These are phyloP conservation scores for Kwoniella sp. DNA, from an alignment of 768 basidiomycete species.

Conservation along the genomic window DNA sequence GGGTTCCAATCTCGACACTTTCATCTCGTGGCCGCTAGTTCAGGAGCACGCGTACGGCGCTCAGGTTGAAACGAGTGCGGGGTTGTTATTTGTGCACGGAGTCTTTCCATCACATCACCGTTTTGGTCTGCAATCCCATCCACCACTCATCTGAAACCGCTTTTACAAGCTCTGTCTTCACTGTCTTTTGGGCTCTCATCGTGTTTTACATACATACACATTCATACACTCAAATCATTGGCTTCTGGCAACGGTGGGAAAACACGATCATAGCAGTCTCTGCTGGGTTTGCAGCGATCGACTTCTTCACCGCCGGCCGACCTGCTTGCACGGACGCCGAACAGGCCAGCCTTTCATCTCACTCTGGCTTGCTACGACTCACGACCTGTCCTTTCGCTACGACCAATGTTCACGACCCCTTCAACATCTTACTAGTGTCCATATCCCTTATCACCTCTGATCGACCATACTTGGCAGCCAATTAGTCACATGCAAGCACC, in stretches of 20 bases:
- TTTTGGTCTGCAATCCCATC: not conserved
- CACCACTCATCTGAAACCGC: not conserved
- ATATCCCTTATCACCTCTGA: not conserved
- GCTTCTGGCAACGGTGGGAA: too few relatives aligned
- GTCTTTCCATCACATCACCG: not conserved
- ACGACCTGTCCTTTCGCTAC: not conserved
- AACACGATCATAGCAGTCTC: too few relatives aligned
- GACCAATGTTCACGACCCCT: not conserved
- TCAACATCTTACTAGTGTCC: not conserved
- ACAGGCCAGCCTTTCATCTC: not conserved
- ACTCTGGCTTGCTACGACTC: not conserved
- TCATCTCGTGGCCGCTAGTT: not conserved
- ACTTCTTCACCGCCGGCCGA: too few relatives aligned
- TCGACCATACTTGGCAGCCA: not conserved
- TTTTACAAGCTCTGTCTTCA: not conserved
- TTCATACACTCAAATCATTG: too few relatives aligned
- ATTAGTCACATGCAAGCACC: not conserved
- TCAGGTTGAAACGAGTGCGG: not conserved
- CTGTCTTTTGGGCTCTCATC: not conserved
- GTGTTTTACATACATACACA: not conserved
- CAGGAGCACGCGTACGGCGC: not conserved
- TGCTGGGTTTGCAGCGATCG: too few relatives aligned
- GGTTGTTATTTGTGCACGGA: slow-evolving; percentile 1
- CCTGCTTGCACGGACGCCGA: not conserved
- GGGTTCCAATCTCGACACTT: not conserved